Evolutionary conservation across 768 basidiomycete species (phyloP).

Genomic region (Phaeotremella skinneri): DNA sequence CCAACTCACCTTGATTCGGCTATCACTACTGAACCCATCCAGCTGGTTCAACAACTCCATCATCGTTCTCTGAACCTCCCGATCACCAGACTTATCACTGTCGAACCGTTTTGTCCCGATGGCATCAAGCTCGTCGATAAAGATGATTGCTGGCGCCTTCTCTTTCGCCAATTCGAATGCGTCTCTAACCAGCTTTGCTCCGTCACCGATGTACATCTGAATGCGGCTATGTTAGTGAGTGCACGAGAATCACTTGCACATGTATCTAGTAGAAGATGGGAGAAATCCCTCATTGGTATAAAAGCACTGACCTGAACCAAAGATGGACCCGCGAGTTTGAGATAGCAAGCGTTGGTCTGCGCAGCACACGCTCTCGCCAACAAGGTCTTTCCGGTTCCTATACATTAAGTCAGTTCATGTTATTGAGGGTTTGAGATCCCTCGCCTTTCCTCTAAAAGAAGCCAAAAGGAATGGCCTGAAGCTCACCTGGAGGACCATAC

Average conservation of each 20-base stretch:
- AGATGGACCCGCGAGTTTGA: slow-evolving; percentile 95
- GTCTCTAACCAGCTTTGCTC: slow-evolving; percentile 96
- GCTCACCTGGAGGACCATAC: slow-evolving; percentile 93
- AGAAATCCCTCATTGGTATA: no score
- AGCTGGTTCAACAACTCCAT: slow-evolving; percentile 95
- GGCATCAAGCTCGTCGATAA: slow-evolving; percentile 98
- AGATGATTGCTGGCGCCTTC: slow-evolving; percentile 98
- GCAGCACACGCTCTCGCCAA: slow-evolving; percentile 97
- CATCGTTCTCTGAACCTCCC: slow-evolving; percentile 99
- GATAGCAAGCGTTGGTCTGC: slow-evolving; percentile 94
- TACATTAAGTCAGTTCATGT: neutral
- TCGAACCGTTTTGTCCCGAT: slow-evolving; percentile 99
- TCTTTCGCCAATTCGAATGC: slow-evolving; percentile 97
- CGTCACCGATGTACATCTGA: slow-evolving; percentile 97
- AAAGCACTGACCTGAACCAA: slow-evolving; percentile 67
- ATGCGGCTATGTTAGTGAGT: no score
- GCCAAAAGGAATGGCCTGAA: neutral
- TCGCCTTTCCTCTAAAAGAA: neutral
- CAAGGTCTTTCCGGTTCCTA: slow-evolving; percentile 90
- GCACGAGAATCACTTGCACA: no score
- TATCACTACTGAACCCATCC: slow-evolving; percentile 95
- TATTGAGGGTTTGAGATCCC: neutral
- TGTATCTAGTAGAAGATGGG: no score
- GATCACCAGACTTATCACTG: slow-evolving; percentile 96
- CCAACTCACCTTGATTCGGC: slow-evolving; percentile 81